Base-by-base conservation (phyloP, 2,329 filamentous ascomycete species). In the Cordyceps fumosorosea region DNA sequence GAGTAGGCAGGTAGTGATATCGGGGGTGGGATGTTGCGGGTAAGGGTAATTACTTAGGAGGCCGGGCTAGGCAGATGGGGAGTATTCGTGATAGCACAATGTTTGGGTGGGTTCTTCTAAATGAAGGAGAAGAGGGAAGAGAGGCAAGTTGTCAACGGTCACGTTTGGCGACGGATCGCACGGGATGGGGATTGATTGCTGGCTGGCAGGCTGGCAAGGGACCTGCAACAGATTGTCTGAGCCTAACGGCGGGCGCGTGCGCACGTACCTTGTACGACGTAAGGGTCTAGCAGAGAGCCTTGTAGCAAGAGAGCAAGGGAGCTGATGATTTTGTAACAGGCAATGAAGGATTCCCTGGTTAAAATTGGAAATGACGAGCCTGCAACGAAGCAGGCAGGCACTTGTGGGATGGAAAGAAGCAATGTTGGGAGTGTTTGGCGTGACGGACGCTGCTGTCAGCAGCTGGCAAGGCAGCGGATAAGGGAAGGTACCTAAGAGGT, bases 201-300 rank as follows among this genome's bases (percentile, higher is more conserved):
- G 34, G 45, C 8, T 48, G 11, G 45, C 1, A 24, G 7, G 37
- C 16, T 34, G 34, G 56, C 56, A 52, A 32, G 47, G 48, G 57
- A 60, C 42, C 50, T 53, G 57, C 26, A 47, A 54, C 50, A 47
- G 50, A 24, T 20, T 37, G 50, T 53, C 50, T 47, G 50, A 48
- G 24, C 22, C 20, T 52, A 24, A 44, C 34, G 48, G 24, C 24
- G 48, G 34, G 57, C 40, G 57, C 40, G 50, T 54, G 57, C 57
- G 57, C 57, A 60, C 57, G 57, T 60, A 60, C 57, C 57, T 60
- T 53, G 34, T 32, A 45, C 12, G 24, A 34, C 24, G 24, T 16
- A 16, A 12, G 18, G 55, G 14, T n/a, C n/a, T 11, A 24, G 24
- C 42, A 57, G 37, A 3, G 5, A n/a, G 56, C 24, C n/a, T 34